Base-by-base conservation (phyloP, 495 filamentous ascomycete species). In the Darksidea phi region DNA sequence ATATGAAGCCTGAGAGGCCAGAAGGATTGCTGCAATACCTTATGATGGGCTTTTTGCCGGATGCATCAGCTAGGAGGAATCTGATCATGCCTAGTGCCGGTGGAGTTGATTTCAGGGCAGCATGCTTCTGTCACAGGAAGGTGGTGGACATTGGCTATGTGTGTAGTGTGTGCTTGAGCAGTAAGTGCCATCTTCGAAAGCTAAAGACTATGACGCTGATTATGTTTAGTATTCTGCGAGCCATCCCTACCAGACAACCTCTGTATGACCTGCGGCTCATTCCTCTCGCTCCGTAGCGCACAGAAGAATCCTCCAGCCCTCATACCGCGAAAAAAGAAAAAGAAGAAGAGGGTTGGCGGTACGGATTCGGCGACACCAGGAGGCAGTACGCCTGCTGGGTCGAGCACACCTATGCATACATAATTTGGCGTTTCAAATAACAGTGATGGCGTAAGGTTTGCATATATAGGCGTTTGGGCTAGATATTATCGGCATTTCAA, bases 81-180 rank as follows among this genome's bases (percentile, higher is more conserved):
- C 71, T 97, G 34, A 79, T 95, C 8, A 75, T 87, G 15, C 94
- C 94, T 0, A 88, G 86, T 12, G 84, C 88, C n/a, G 87, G 88
- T 28, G 82, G 87, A 46, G 94, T 98, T 37, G 95, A 98, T 78
- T 98, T 98, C 72, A 82, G 95, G 10, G 93, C 94, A 6, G 94
- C 94, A 13, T 98, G 94, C 74, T 98, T 98, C 73, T 98, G 94
- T 72, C 94, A 98, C 74, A 80, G 93, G 32, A 82, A 80, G 23
- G 91, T 97, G 13, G 87, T 98, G 55, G 90, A 96, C 76, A 82
- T 94, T 24, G 94, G 90, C 11, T 98, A 87, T 70, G 95, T 98
- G 43, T 98, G 94, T 77, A 93, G 88, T 43, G 88, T 98, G 58
- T 98, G 94, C 71, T 77, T 98, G 64, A 94, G 90, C 74, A 98